phyloP scores from a whole-genome alignment of 108 stramenopile species.

The Pseudonitzschia pungens region DNA sequence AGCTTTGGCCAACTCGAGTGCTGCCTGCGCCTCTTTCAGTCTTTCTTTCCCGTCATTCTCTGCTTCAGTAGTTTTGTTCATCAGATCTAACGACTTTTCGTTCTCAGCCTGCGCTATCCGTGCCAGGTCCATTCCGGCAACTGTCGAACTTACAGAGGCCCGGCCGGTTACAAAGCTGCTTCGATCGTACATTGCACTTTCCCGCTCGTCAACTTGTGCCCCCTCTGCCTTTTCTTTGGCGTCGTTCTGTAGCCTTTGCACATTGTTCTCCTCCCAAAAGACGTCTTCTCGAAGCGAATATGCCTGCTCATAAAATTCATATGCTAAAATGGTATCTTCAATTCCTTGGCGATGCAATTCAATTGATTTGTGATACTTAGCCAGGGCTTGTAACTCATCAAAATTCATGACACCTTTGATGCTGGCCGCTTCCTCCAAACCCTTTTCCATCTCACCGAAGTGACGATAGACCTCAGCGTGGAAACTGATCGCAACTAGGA shows the following conservation, averaged over 20 bases:
- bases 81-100: not conserved
- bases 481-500: constrained; percentile 8
- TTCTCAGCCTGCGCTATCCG: constrained; percentile 3
- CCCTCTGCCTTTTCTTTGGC: not conserved
- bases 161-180: not conserved
- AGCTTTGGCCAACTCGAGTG: not conserved
- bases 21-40: not conserved
- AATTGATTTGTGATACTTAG: constrained; percentile 4
- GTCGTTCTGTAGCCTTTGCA: not conserved
- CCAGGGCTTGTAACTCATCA: constrained; percentile 17
- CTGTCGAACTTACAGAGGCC: not conserved
- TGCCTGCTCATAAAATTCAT: not conserved
- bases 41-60: constrained; percentile 1
- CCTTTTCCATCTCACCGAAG: constrained; percentile 17
- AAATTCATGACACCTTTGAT: constrained; percentile 7
- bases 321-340: not conserved
- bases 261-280: not conserved
- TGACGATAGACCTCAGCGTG: constrained; percentile 28
- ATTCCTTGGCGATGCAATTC: constrained; percentile 13
- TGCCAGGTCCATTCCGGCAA: constrained; percentile 2
- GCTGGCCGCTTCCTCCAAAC: constrained; percentile 16
- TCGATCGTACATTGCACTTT: not conserved
- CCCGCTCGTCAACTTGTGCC: not conserved
- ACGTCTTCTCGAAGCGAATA: not conserved
- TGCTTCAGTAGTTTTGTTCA: not conserved